Conservation (phyloP, 805 yeast species). For the Kodamaea restingae region DNA sequence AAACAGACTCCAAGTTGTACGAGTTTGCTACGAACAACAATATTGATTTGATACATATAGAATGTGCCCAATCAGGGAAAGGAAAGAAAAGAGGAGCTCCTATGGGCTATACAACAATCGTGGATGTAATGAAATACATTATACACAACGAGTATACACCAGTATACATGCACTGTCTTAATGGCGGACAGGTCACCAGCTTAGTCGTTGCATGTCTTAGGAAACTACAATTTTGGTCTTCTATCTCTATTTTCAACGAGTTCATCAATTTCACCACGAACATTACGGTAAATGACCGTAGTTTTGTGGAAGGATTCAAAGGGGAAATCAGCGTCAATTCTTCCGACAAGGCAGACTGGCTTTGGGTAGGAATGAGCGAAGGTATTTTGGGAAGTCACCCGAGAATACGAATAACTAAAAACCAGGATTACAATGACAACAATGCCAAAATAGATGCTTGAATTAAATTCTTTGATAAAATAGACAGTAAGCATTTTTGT, state of each 20-base stretch:
- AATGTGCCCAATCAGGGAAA: conserved; percentile 64
- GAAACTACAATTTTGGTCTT: conserved; percentile 81
- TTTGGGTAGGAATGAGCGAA: conserved; percentile 61
- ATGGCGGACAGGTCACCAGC: conserved; percentile 86
- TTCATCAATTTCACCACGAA: conserved; percentile 72
- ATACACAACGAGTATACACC: conserved; percentile 62
- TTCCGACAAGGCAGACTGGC: conserved; percentile 52
- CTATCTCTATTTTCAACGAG: conserved; percentile 83
- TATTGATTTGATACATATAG: conserved; percentile 67
- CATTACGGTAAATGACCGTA: conserved; percentile 76
- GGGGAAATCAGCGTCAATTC: conserved; percentile 54
- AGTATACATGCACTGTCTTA: conserved; percentile 77
- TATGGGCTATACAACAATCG: conserved; percentile 59
- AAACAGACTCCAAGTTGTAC: conserved; percentile 47
- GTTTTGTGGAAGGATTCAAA: conserved; percentile 75
- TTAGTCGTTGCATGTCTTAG: conserved; percentile 83
- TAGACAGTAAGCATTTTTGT: conserved; percentile 76
- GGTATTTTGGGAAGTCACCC: conserved; percentile 60
- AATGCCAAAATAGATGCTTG: neutral
- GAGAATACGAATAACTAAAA: conserved; percentile 30
- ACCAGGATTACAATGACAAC: conserved; percentile 1
- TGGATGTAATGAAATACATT: conserved; percentile 56
- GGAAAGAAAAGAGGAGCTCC: conserved; percentile 84
- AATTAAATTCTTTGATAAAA: conserved; percentile 51
- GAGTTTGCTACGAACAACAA: conserved; percentile 50